Base-by-base conservation (phyloP, 2,329 filamentous ascomycete genomes). In the Pseudofabraea citricarpa region DNA sequence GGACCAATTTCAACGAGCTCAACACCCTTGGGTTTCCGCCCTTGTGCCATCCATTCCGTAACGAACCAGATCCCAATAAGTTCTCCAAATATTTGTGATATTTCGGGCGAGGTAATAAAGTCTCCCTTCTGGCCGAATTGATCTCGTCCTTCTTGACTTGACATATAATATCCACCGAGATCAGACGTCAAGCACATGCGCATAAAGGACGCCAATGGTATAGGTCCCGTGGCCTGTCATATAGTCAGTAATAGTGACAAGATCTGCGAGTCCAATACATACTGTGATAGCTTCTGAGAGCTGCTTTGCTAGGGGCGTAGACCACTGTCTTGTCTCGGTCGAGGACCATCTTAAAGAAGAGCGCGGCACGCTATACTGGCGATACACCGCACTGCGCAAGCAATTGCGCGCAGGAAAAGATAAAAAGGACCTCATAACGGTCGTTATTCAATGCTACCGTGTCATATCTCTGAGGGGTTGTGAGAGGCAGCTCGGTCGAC, bases 101-200 rank as follows among this genome's bases (percentile, higher is more conserved):
- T 97, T 66, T 98, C 93, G 0, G 93, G 93, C 0, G 90, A 96
- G 0, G 93, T 98, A 40, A 97, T 85, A 61, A 98, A 98, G 66
- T 98, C 93, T 20, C 93, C 93, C 59, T 88, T 87, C 43, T 79
- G 72, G n/a, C 93, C 93, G 56, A 98, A 98, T 51, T 91, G 90
- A 60, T 96, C 90, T 36, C 83, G 78, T 16, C 77, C 82, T 47
- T 79, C 68, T 42, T 75, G 74, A 33, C 83, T 75, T 19, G 81
- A 79, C 1, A 90, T 97, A 67, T 98, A 98, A 70, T 98, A 98
- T 42, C 93, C 93, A 46, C 89, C 90, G 29, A 89, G 69, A 48
- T 93, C 87, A 9, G 87, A 87, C 1, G 93, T 98, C 51, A 98
- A 79, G 64, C 91, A 96, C 83, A 97, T 95, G 62, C 93, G 90